phyloP scores from a whole-genome alignment of 257 asterid genomes.

The Solanum dulcamara region DNA sequence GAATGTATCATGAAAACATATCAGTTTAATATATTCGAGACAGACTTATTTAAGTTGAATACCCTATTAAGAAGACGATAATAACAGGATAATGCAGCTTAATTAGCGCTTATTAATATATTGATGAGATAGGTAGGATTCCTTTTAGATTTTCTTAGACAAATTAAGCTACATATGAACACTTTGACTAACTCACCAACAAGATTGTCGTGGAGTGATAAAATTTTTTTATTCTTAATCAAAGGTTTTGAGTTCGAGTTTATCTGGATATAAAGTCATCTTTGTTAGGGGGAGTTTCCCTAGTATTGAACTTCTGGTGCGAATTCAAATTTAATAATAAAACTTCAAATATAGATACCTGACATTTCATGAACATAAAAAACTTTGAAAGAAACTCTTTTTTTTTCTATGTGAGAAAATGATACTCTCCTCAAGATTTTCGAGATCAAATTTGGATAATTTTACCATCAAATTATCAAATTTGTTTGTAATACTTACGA shows the following conservation, averaged over 20 bases:
- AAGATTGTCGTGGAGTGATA: too few relatives aligned
- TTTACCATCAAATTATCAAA: neutral
- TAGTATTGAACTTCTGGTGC: too few relatives aligned
- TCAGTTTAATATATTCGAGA: neutral
- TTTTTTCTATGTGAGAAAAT: too few relatives aligned
- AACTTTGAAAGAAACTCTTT: too few relatives aligned
- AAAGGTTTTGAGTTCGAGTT: too few relatives aligned
- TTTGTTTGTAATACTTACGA: neutral
- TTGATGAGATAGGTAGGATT: neutral
- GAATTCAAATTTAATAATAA: too few relatives aligned
- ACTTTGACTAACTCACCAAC: neutral
- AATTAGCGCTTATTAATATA: neutral
- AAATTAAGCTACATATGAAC: neutral
- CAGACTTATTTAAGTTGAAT: neutral
- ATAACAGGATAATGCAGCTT: neutral
- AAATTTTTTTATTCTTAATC: too few relatives aligned
- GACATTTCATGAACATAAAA: too few relatives aligned
- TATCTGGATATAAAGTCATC: accelerated
- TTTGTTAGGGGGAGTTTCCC: too few relatives aligned
- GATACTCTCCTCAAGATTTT: neutral
- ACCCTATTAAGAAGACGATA: neutral
- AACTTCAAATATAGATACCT: too few relatives aligned
- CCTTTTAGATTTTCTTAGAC: neutral
- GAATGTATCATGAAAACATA: neutral
- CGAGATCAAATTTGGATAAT: neutral